Evolutionary conservation across 139 green algal species (phyloP).

Genomic region (Chlorokybus atmophyticus): DNA sequence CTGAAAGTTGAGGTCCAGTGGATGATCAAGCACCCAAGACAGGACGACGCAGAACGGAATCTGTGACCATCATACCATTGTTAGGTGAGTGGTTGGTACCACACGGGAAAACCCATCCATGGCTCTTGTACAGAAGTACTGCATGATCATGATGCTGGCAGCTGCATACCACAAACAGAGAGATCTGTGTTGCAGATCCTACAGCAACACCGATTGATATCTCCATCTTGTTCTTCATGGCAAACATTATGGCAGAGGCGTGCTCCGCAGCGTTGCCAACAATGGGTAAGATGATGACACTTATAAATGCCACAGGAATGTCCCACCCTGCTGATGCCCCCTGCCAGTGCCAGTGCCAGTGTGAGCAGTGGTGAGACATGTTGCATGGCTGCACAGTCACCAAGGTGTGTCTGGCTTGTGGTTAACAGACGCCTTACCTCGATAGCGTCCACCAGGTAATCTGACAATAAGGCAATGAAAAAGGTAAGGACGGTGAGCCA

Average conservation of each 20-base stretch:
- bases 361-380: background rate
- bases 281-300: constrained; percentile 35
- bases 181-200: constrained; percentile 28
- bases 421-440: constrained; percentile 9
- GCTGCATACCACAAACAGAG: constrained; percentile 22
- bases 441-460: constrained; percentile 52
- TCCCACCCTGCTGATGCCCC: constrained; percentile 30
- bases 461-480: constrained; percentile 55
- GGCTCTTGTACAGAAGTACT: too few species aligned
- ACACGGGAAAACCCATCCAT: too few species aligned
- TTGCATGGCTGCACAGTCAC: background rate
- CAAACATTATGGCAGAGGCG: constrained; percentile 33
- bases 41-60: constrained; percentile 63
- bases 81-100: too few species aligned
- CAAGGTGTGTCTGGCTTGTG: background rate
- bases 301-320: constrained; percentile 33
- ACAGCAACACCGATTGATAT: constrained; percentile 39
- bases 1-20: constrained; percentile 64
- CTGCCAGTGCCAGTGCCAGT: background rate
- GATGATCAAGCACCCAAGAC: constrained; percentile 43
- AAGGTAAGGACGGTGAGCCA: constrained; percentile 56
- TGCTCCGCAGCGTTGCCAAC: constrained; percentile 35
- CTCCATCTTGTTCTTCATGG: constrained; percentile 38
- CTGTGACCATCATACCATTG: constrained; percentile 17
- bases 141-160: too few species aligned